Base-by-base conservation (phyloP, 768 basidiomycete genomes). In the Macrolepiota dolichaula region DNA sequence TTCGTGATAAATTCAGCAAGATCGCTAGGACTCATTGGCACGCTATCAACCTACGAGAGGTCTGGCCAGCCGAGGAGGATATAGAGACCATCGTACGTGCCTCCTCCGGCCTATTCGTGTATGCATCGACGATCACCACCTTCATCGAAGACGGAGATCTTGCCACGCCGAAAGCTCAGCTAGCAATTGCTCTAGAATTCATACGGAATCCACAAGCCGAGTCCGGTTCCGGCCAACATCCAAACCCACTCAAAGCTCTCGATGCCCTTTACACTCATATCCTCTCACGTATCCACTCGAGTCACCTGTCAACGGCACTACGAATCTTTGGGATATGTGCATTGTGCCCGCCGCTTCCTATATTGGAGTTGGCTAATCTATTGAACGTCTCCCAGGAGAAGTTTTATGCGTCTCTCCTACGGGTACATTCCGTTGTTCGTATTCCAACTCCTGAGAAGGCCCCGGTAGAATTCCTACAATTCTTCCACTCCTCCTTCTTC, bases 101-200 rank as follows among this genome's bases (percentile, higher is more conserved):
- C 6, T 49, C 63, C 2, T 62, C 61, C 9, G 61, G 62, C 2
- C 59, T 64, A n/a, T 66, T 63, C 38, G 37, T 64, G 15, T 63
- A 55, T 50, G 63, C 58, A 0, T 59, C 63, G 19, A 61, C 62
- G 0, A 61, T 59, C 15, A n/a, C 63, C 9, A 38, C 35, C 25
- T 66, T 57, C 22, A 46, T 66, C 4, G 36, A 51, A 63, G 69
- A 68, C 59, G 37, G 12, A 25, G 10, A 29, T 4, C 7, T 25
- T 12, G 27, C 25, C 40, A 15, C 42, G 27, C 55, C 42, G 17
- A 40, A 9, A 1, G 22, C 22, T 1, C 55, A 35, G 42, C 55
- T 55, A 12, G 13, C n/a, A 17, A n/a, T 40, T 22, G 27, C 27
- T 4, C 53, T 38, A 6, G 24, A 12, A 6, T 10, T 25, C 37